Evolutionary conservation across 169 alveolate genomes (phyloP).

Genomic region (Theileria parva): DNA sequence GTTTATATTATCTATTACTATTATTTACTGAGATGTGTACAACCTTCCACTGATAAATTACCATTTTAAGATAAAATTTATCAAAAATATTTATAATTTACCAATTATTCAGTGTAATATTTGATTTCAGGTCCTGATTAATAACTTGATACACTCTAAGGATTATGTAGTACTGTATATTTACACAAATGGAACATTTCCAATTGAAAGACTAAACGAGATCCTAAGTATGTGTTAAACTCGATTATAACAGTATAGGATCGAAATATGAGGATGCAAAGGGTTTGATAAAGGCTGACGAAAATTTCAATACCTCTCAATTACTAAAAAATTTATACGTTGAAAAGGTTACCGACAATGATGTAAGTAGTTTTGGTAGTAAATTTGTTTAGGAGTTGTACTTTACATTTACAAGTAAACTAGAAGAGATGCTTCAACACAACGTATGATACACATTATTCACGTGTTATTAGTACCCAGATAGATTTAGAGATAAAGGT

Average conservation of each 20-base stretch:
- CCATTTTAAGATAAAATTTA: neutral
- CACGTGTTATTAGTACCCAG: neutral
- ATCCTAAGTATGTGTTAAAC: constrained; percentile 22
- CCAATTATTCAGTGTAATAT: neutral
- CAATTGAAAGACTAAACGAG: constrained; percentile 47
- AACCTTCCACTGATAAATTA: neutral
- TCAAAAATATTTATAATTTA: neutral
- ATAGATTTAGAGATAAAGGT: neutral
- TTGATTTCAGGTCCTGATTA: constrained; percentile 38
- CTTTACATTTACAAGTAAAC: neutral
- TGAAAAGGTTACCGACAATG: constrained; percentile 33
- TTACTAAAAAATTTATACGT: constrained; percentile 32
- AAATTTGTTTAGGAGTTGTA: constrained; percentile 17
- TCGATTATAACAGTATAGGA: neutral
- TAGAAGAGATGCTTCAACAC: neutral
- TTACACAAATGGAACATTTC: constrained; percentile 59
- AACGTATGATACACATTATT: constrained; percentile 3
- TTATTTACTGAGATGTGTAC: neutral
- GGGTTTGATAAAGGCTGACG: neutral
- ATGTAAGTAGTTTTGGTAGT: constrained; percentile 8
- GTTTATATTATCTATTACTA: neutral
- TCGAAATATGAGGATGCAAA: constrained; percentile 10
- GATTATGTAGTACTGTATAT: constrained; percentile 31
- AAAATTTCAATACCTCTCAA: neutral
- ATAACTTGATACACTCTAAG: constrained; percentile 5